Conservation (phyloP, 148 eudicot species). For the Camellia sinensis region DNA sequence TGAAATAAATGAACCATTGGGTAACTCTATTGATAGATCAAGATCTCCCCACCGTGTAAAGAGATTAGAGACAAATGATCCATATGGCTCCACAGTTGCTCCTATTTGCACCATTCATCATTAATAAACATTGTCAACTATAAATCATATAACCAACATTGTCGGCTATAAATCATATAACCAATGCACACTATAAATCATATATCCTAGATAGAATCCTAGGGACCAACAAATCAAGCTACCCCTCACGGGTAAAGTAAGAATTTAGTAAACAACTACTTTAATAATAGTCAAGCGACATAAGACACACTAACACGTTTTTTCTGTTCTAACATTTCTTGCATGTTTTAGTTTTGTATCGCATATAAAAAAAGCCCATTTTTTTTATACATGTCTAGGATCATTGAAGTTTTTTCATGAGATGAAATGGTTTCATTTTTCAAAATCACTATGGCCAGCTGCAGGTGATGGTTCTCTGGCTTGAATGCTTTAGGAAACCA, state of each 20-base stretch:
- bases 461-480: neutral
- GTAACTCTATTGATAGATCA: conserved; percentile 84
- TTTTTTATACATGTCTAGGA: neutral
- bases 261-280: neutral
- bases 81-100: conserved; percentile 97
- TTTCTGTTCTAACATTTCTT: neutral
- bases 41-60: conserved; percentile 89
- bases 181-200: neutral
- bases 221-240: neutral
- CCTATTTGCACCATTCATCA: conserved; percentile 43
- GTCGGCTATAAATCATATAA: neutral
- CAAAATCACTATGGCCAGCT: neutral
- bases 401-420: neutral
- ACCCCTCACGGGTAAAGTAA: neutral
- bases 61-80: conserved; percentile 91
- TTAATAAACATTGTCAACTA: neutral
- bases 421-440: neutral
- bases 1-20: conserved; percentile 62
- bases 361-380: neutral
- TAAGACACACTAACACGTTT: neutral
- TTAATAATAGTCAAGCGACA: neutral
- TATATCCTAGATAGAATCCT: neutral
- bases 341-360: conserved; percentile 1
- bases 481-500: neutral
- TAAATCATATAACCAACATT: neutral